Evolutionary conservation across 805 yeast species (phyloP), one percentile per base, ranked within the genome.

Genomic region (Peterozyma xylosa): DNA sequence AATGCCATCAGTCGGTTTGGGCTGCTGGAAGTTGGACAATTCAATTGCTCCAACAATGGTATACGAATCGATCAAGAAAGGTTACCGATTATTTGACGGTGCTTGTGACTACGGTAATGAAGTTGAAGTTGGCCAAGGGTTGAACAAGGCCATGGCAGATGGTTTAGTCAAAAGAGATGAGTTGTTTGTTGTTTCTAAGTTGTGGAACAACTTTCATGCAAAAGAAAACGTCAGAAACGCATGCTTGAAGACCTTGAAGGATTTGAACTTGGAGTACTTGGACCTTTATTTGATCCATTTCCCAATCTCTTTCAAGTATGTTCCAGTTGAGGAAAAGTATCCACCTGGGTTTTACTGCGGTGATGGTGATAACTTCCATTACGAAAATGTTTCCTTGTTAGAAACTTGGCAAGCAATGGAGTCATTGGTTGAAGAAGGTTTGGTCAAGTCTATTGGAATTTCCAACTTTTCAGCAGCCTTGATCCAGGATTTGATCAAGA

Each of bases 1-100:
- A 51, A 81, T 85, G 79, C 95, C 95, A 45, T 66, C 74, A 46
- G 81, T 83, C 51, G 95, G 95, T 44, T 73, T 85, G 49, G 95
- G 95, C 38, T 77, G 83, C 65, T 86, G 95, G 95, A 86, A 86
- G 62, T 82, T 85, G 50, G 74, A 80, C 56, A 73, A 75, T 40
- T 76, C 64, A 27, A 71, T 77, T 41, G 79, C 86, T 53, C 82
- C 90, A 33, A 79, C 78, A 45, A 80, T 80, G 50, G 79, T 86
- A 48, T 85, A 84, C 74, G 76, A 83, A 40, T 95, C 95, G 55
- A 82, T 86, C 60, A 83, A 85, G 63, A 64, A 71, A 35, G 95
- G 95, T 11, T 86, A 86, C 72, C 73, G 95, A 59, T 67, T 75
- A 52, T 70, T 79, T 53, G 86, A 79, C 59, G 79, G 80, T 48